Conservation (phyloP, 2,329 filamentous ascomycete genomes). For the Bipolaris victoriae region DNA sequence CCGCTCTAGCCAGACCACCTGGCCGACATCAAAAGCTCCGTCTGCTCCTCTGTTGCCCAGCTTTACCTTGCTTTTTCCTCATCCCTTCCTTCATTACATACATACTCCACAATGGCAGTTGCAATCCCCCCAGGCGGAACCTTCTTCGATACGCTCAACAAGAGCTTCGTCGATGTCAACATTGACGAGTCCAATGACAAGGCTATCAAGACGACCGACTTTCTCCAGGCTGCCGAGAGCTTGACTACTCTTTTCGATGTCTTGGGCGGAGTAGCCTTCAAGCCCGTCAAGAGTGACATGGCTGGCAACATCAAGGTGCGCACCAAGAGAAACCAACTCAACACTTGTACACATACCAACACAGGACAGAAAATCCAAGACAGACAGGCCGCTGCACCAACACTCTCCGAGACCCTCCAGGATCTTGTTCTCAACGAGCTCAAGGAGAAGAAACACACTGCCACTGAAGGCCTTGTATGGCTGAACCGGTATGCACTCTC, state of each 20-base stretch:
- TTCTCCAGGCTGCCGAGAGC: constrained; percentile 88
- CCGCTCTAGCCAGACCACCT: constrained; percentile 23
- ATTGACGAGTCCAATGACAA: constrained; percentile 75
- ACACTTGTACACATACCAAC: neutral
- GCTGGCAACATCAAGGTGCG: constrained; percentile 84
- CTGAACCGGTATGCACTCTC: constrained; percentile 70
- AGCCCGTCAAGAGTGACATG: constrained; percentile 90
- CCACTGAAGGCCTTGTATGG: constrained; percentile 91
- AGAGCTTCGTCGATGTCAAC: constrained; percentile 83
- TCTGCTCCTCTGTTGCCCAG: neutral
- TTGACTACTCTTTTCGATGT: constrained; percentile 82
- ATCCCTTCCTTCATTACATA: neutral
- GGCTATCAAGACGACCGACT: constrained; percentile 81
- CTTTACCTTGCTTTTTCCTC: neutral
- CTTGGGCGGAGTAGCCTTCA: constrained; percentile 75
- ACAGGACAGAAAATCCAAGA: constrained; percentile 80
- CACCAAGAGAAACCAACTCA: neutral
- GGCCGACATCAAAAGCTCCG: constrained; percentile 9
- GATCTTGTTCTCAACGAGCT: constrained; percentile 85
- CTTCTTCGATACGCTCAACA: constrained; percentile 84
- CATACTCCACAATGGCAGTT: constrained; percentile 35
- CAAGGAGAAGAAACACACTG: constrained; percentile 85
- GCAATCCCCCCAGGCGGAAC: constrained; percentile 67
- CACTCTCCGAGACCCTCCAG: constrained; percentile 83
- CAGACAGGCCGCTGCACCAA: constrained; percentile 77